Evolutionary conservation across 2,329 filamentous ascomycete genomes (phyloP).

Genomic region (Pleomassaria siparia): DNA sequence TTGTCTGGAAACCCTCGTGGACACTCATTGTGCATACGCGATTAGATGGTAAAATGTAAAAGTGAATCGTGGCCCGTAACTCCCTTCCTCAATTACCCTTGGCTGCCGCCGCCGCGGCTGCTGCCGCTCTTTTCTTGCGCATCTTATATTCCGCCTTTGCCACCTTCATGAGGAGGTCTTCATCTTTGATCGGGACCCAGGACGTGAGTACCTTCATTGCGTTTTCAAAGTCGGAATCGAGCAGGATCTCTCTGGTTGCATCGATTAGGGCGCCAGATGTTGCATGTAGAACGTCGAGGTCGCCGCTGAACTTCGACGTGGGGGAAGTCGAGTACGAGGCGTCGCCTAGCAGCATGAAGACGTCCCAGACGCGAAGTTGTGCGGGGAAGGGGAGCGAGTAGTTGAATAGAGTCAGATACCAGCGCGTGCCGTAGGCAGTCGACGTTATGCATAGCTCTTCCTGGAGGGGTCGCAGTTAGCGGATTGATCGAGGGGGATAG

Average conservation of each 20-base stretch:
- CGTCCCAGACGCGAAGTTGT: constrained; percentile 95
- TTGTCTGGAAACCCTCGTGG: too few relatives aligned
- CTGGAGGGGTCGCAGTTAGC: constrained; percentile 47
- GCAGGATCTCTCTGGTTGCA: constrained; percentile 80
- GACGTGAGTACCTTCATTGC: constrained; percentile 96
- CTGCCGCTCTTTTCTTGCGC: constrained; percentile 51
- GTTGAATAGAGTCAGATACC: constrained; percentile 98
- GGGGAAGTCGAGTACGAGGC: constrained; percentile 50
- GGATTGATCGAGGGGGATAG: constrained; percentile 2
- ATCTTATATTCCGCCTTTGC: constrained; percentile 84
- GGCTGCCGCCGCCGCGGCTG: constrained; percentile 3
- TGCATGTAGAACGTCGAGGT: constrained; percentile 86
- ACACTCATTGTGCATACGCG: too few relatives aligned
- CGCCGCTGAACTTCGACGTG: constrained; percentile 52
- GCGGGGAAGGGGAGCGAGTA: constrained; percentile 92
- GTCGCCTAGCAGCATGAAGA: constrained; percentile 92
- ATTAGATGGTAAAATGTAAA: too few relatives aligned
- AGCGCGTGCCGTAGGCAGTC: constrained; percentile 92
- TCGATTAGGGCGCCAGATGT: constrained; percentile 88
- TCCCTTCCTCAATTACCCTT: not conserved
- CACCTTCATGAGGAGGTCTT: constrained; percentile 90
- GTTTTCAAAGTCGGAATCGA: constrained; percentile 95
- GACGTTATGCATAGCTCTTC: constrained; percentile 77
- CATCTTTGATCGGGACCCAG: constrained; percentile 91
- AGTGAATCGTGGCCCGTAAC: too few relatives aligned